Evolutionary conservation across 768 basidiomycete species (phyloP), one percentile per base, ranked within the genome.

Genomic region (Pseudohyphozyma bogoriensis): DNA sequence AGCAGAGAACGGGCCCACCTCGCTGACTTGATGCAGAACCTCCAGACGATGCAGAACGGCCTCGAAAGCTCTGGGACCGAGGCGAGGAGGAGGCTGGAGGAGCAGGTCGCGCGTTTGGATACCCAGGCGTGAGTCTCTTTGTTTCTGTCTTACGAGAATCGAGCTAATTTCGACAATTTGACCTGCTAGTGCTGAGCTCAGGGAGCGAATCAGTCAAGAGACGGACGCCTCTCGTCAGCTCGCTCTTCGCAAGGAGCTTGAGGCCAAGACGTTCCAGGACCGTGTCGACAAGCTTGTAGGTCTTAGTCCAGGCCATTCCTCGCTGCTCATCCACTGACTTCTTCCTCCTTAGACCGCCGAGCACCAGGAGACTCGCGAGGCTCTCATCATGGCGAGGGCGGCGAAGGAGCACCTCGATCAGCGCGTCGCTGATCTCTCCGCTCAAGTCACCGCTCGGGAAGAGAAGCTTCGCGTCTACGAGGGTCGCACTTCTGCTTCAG

Each of bases 401-500:
- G 64, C 61, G 16, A 52, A 62, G 42, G 60, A 63, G 49, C 72
- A 71, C 69, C 78, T 89, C 9, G 83, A 88, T 71, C 82, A 85
- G 64, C 83, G 84, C 31, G 78, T 83, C 9, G 80, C 80, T 24
- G 82, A 84, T 42, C 74, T 87, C 35, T 74, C 73, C 24, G 78
- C 76, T 35, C 83, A 86, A 63, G 72, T 87, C 8, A 82, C 86
- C 63, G 86, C 86, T 33, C 83, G 83, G 58, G 81, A 83, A 49
- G 89, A 90, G 77, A 91, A 90, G 73, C 79, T 91, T 31, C 78
- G 87, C 2, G 86, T 91, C 3, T 92, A 89, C 67, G 89, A 91
- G 70, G 82, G 87, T 39, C 78, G 86, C 52, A 72, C 78, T 8
- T 62, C 65, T 47, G 74, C 76, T 26, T 56, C 73, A 15, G 65